Base-by-base conservation (phyloP, 805 yeast species). In the Spathaspora boniae region DNA sequence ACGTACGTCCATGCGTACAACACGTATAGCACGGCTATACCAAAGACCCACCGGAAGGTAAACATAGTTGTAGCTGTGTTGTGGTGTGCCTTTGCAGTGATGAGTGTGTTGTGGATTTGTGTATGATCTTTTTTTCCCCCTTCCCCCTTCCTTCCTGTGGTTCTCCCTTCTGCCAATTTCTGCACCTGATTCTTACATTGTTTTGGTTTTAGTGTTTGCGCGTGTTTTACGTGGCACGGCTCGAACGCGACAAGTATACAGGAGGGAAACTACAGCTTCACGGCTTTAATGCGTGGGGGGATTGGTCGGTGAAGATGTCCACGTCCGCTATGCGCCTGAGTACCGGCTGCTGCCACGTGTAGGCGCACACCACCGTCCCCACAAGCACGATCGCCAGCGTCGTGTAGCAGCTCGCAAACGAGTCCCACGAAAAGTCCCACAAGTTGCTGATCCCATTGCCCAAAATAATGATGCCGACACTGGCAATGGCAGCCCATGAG, bases 351-450 rank as follows among this genome's bases (percentile, higher is more conserved):
- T 29, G 20, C 43, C 37, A 36, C 16, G 29, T 25, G 14, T 8
- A 24, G 23, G 33, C 29, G 18, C 36, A 21, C 2, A 4, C 5
- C 4, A 36, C 3, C 9, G 33, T 22, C 6, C 35, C 36, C 6
- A 29, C 16, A 20, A 36, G 17, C 4, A 40, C 23, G 5, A 34
- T 22, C 2, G 31, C 27, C 32, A 27, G 32, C 6, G 42, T 41
- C 18, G 35, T 26, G 26, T 41, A 41, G 22, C 39, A 31, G 26
- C 39, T 34, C 4, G 38, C 19, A 15, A 43, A 38, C 18, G 40
- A 29, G 29, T 37, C 38, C 47, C 46, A 43, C 4, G 44, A 29
- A n/a, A 49, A 48, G 17, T 37, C 24, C 45, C 48, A 50, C 33
- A 40, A 38, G 21, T 41, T 43, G 6, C 42, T 31, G 16, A 49